Evolutionary conservation across 2,329 filamentous ascomycete genomes (phyloP).

Genomic region (Fusarium falciforme): DNA sequence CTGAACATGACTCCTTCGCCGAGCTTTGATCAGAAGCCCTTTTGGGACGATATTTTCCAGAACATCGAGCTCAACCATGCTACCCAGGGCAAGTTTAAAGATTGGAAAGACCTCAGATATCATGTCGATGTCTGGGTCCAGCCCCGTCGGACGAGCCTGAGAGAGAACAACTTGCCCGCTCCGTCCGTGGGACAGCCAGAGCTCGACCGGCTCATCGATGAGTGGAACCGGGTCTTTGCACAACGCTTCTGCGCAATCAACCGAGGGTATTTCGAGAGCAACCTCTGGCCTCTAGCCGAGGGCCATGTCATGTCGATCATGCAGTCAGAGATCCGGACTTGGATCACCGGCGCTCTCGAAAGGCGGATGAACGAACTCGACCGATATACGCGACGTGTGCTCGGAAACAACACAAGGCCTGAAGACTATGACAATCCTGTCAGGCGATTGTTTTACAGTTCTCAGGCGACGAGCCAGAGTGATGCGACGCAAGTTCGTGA

Average conservation of each 20-base stretch:
- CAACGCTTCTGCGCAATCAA: slow-evolving; percentile 14
- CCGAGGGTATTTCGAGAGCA: background rate
- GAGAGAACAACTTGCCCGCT: background rate
- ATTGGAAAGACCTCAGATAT: background rate
- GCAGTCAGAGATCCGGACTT: background rate
- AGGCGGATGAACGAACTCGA: slow-evolving; percentile 11
- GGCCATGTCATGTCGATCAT: background rate
- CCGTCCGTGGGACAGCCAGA: background rate
- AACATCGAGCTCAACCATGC: background rate
- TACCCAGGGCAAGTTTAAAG: background rate
- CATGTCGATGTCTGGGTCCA: slow-evolving; percentile 17
- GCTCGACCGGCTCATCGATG: slow-evolving; percentile 22
- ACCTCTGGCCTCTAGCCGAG: background rate
- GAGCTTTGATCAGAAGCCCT: background rate
- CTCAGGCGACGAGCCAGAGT: background rate
- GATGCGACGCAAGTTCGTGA: slow-evolving; percentile 2
- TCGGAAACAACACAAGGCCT: background rate
- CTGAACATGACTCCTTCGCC: accelerated
- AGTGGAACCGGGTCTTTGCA: slow-evolving; percentile 31
- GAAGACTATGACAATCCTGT: slow-evolving; percentile 2
- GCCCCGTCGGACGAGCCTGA: background rate
- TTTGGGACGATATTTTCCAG: background rate
- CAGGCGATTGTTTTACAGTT: background rate
- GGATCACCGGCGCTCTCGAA: background rate
- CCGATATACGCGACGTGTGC: background rate